Evolutionary conservation across 345 rosid genomes (phyloP).

Genomic region (Heritiera fomes): DNA sequence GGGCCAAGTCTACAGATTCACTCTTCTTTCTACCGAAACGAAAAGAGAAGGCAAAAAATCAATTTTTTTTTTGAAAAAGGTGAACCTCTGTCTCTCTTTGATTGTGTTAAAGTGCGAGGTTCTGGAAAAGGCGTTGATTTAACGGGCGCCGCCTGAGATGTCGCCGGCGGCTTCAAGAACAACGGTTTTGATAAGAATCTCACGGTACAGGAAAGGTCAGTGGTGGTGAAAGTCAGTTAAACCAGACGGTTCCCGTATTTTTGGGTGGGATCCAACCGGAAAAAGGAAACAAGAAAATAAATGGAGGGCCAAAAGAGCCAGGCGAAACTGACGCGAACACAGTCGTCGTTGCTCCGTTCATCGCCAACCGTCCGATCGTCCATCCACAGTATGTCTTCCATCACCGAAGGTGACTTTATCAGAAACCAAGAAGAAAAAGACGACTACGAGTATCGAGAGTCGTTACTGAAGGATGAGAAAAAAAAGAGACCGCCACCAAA

Average conservation of each 20-base stretch:
- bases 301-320: slow-evolving; percentile 72
- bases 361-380: slow-evolving; percentile 86
- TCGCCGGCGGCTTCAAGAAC: slow-evolving; percentile 38
- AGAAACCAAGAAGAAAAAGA: slow-evolving; percentile 30
- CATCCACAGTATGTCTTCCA: slow-evolving; percentile 75
- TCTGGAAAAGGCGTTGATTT: slow-evolving; percentile 27
- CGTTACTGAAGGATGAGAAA: slow-evolving; percentile 44
- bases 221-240: neutral
- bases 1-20: slow-evolving; percentile 27
- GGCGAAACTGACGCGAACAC: slow-evolving; percentile 69
- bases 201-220: slow-evolving; percentile 47
- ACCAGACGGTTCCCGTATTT: slow-evolving; percentile 22
- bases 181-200: slow-evolving; percentile 43
- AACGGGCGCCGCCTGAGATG: slow-evolving; percentile 45
- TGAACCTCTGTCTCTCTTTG: neutral
- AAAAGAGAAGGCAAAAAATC: neutral
- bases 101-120: slow-evolving; percentile 41
- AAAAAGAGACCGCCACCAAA: slow-evolving; percentile 30
- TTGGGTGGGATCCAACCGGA: slow-evolving; percentile 1
- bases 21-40: neutral
- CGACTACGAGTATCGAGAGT: slow-evolving; percentile 26
- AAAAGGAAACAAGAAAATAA: neutral
- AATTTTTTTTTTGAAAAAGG: neutral
- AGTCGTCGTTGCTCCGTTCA: slow-evolving; percentile 84
- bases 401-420: slow-evolving; percentile 54